Percentiles rank a stretch among this genome's conserved stretches.
Conservation (phyloP, 2,329 filamentous ascomycete genomes). For the Neopestalotiopsis sp. region DNA sequence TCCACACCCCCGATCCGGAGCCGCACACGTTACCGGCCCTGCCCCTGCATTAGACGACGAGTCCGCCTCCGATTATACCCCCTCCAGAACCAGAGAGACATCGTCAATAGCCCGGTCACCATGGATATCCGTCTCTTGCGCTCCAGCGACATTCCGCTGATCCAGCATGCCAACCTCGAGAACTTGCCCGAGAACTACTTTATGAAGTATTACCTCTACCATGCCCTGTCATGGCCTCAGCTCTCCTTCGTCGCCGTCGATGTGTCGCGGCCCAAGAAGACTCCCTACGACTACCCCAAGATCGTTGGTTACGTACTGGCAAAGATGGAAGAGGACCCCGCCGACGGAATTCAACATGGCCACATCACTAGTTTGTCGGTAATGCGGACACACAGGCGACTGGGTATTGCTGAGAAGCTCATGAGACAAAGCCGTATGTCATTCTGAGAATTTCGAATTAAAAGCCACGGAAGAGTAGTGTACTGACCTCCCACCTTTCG, state of each 20-base stretch:
- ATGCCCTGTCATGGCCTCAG: slow-evolving; percentile 97
- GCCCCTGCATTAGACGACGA: not conserved
- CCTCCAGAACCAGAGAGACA: not conserved
- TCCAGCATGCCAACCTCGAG: slow-evolving; percentile 98
- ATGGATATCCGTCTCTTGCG: slow-evolving; percentile 94
- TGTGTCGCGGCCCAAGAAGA: slow-evolving; percentile 77
- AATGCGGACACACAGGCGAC: slow-evolving; percentile 90
- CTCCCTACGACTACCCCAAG: slow-evolving; percentile 88
- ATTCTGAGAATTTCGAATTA: not conserved
- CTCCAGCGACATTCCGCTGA: slow-evolving; percentile 83
- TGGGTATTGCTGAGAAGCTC: slow-evolving; percentile 95
- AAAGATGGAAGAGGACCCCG: slow-evolving; percentile 98
- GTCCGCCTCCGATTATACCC: not conserved
- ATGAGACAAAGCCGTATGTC: slow-evolving; percentile 93
- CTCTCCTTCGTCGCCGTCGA: slow-evolving; percentile 96
- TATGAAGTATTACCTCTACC: slow-evolving; percentile 99
- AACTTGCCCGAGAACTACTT: slow-evolving; percentile 99
- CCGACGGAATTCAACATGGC: slow-evolving; percentile 88
- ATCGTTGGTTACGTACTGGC: slow-evolving; percentile 99
- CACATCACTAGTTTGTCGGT: slow-evolving; percentile 96
- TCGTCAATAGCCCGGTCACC: slow-evolving; percentile 30
- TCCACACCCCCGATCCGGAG: not conserved
- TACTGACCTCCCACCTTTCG: not conserved
- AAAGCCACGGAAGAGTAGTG: not conserved
- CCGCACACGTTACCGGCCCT: not conserved